Conservation (phyloP, 148 eudicot genomes). For the Linanthus parryae region DNA sequence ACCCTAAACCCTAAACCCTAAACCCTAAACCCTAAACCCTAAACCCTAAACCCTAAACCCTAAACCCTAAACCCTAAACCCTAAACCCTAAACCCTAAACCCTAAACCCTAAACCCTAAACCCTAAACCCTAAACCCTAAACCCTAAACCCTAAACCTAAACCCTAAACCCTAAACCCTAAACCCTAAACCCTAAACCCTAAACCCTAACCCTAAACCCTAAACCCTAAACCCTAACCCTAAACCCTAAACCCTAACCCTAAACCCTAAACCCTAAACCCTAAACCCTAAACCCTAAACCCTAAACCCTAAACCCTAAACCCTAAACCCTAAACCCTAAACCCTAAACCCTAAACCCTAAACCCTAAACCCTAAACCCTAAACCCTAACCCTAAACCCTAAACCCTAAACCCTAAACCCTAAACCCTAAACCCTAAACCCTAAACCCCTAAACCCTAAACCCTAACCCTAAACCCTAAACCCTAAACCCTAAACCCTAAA, state of each 20-base stretch:
- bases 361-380: slow-evolving; percentile 2
- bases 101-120: not conserved
- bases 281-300: not conserved
- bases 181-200: not conserved
- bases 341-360: no score
- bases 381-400: slow-evolving; percentile 3
- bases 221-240: slow-evolving; percentile 1
- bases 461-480: not conserved
- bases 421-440: slow-evolving; percentile 5
- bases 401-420: not conserved
- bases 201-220: not conserved
- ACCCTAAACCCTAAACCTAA: not conserved
- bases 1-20: not conserved
- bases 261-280: not conserved
- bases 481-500: not conserved
- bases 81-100: not conserved
- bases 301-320: not conserved
- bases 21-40: not conserved
- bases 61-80: not conserved
- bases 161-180: slow-evolving; percentile 5
- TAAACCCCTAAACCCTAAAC: not conserved
- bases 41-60: not conserved
- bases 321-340: slow-evolving; percentile 1
- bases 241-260: not conserved
- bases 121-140: not conserved